Evolutionary conservation across 495 filamentous ascomycete genomes (phyloP), one percentile per base, ranked within the genome.

Genomic region (Xylaria venustula): DNA sequence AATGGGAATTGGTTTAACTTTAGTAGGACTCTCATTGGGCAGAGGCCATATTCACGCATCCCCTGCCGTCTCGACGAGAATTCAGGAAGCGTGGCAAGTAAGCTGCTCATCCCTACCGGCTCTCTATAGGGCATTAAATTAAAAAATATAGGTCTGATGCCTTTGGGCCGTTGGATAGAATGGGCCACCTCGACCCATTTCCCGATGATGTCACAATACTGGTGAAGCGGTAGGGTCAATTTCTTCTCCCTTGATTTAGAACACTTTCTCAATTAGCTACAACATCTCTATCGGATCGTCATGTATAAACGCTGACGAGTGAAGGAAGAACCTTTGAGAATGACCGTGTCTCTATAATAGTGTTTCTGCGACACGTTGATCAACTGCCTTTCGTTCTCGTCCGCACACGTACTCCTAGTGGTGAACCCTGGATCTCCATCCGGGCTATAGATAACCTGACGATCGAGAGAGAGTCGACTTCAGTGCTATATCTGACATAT

Each of bases 1-100:
- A 17, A 19, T 19, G 6, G 17, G 19, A 28, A 12, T 2, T 26
- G 15, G 17, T 42, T 59, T 25, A 59, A 34, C 6, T 15, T 42
- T 3, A 30, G 65, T 30, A 76, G 73, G 65, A 68, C 48, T 62
- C 67, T 23, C 78, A 81, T 60, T 85, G 82, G 82, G 81, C 82
- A 25, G 79, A 85, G 64, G 76, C 81, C 17, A 82, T 85, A 26
- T 85, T 85, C 57, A 81, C 82, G 5, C 72, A 81, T 4, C 79
- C 78, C 1, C 69, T 82, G 44, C 78, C 80, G 8, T 77, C 79
- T 17, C 70, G 79, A 15, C 82, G 81, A 41, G 74, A 75, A 23
- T 65, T 84, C 60, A 81, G 77, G 61, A 70, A 77, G 61, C 64
- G 69, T 42, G 67, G 69, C 69, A 41, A 44, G 76, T 77, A 59